Evolutionary conservation across 306 rosid species (phyloP), one percentile per base, ranked within the genome.

Genomic region (Corylus americana): DNA sequence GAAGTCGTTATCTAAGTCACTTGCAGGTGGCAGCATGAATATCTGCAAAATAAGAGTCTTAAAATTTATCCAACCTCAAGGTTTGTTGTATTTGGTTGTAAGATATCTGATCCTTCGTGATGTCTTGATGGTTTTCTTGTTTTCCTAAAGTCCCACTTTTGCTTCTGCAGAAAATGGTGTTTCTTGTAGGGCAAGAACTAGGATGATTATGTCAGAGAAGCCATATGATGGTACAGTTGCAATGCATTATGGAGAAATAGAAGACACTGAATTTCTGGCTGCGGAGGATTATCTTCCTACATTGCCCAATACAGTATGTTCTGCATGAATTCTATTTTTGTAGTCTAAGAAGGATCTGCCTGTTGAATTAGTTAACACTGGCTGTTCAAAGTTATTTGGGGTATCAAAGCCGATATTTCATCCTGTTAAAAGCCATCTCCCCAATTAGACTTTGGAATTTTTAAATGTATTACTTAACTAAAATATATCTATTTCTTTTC

Each of bases 171-270:
- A 97, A 83, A 89, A 76, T 81, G 67, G 35, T 64, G 83, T 85
- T 78, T 55, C 91, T 58, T 44, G 79, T 54, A 88, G 77, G 89
- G 35, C 74, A 49, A 88, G 86, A 73, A 86, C 88, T 73, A 89
- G 90, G 88, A 82, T 96, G 94, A 90, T 90, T 74, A 79, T 96
- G 92, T 85, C 92, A 68, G 97, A 96, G 88, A 96, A 87, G 89
- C 93, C 92, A 78, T 88, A 84, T 67, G 98, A 95, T 87, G 97
- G 99, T 77, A 93, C 94, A 14, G 98, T 96, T 58, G 96, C 93
- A 81, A 82, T 93, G 91, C 84, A 81, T 81, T 88, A 82, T 47
- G 98, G 97, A 64, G 97, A 96, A 31, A 73, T 86, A 39, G 94
- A 90, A 2, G 94, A 79, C 20, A 51, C 5, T 73, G 90, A 89